phyloP scores from a whole-genome alignment of 345 rosid genomes.

The Mallotus nudiflorus region DNA sequence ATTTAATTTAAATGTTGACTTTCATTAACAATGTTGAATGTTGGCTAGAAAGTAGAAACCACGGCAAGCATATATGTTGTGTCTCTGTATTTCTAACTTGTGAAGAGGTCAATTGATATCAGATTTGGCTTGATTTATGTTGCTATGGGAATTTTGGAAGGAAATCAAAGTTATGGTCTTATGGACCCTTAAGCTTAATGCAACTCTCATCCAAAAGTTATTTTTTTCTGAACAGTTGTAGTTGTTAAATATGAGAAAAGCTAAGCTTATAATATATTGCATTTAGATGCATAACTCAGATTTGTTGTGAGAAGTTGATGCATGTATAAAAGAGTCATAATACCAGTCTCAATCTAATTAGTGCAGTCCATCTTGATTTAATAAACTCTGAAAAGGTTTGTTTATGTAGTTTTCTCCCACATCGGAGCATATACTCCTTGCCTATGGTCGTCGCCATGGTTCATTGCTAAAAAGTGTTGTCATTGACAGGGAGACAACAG shows the following conservation, averaged over 20 bases:
- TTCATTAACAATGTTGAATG: too few relatives aligned
- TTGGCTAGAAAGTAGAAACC: neutral
- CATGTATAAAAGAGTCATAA: neutral
- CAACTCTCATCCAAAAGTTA: neutral
- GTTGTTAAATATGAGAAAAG: neutral
- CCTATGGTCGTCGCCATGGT: slow-evolving; percentile 91
- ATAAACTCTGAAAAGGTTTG: neutral
- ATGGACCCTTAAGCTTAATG: neutral
- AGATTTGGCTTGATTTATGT: neutral
- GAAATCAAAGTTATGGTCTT: neutral
- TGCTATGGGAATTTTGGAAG: neutral
- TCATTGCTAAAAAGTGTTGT: slow-evolving; percentile 84
- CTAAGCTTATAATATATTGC: neutral
- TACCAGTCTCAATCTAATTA: neutral
- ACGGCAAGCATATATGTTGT: neutral
- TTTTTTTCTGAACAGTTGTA: neutral
- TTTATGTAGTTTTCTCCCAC: slow-evolving; percentile 86
- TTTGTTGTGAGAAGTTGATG: neutral
- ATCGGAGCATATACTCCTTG: slow-evolving; percentile 88
- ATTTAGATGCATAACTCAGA: neutral
- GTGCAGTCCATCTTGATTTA: neutral
- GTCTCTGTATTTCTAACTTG: neutral
- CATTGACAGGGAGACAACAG: slow-evolving; percentile 73
- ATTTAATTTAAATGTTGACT: neutral
- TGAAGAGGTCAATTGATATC: neutral